Conservation (phyloP, 192 early-diverging fungal species). For the Allomyces macrogynus region DNA sequence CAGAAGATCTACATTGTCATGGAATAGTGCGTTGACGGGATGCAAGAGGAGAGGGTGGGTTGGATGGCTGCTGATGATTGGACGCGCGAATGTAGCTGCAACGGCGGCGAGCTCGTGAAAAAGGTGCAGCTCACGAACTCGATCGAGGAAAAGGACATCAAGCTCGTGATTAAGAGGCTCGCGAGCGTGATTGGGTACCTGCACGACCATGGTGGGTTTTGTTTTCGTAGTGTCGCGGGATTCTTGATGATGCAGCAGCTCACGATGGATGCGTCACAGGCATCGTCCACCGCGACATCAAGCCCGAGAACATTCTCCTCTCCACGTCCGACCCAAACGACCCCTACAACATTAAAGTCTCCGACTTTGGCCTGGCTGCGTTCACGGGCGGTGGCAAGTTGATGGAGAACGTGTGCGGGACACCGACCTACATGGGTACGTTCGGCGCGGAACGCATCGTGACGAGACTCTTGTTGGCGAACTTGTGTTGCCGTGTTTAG, state of each 20-base stretch:
- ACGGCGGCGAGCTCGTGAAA: constrained; percentile 13
- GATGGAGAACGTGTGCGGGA: constrained; percentile 20
- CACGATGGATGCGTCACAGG: constrained; percentile 1
- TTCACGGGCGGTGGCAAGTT: constrained; percentile 11
- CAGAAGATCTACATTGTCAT: constrained; percentile 25
- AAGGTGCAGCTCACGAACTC: constrained; percentile 1
- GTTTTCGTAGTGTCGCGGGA: too few relatives aligned
- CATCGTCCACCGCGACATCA: constrained; percentile 14
- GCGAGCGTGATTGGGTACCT: constrained; percentile 6
- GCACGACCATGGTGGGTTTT: background rate
- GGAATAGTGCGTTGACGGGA: constrained; percentile 17
- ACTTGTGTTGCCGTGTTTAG: constrained; percentile 4
- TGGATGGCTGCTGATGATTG: too few relatives aligned
- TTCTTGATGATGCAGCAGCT: too few relatives aligned
- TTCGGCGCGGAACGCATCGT: background rate
- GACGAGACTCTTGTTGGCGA: too few relatives aligned
- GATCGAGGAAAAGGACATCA: constrained; percentile 3
- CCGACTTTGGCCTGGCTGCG: constrained; percentile 26
- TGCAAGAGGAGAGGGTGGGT: too few relatives aligned
- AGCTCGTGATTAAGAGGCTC: constrained; percentile 8
- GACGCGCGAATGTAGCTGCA: constrained; percentile 3
- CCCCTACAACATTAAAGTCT: constrained; percentile 21
- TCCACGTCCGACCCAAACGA: constrained; percentile 14
- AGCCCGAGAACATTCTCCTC: constrained; percentile 11
- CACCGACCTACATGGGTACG: constrained; percentile 25